A percentile compares a stretch with the other conserved stretches of the same genome.
phyloP scores from a whole-genome alignment of 331 rosid species.

The Prunus yedoensis region DNA sequence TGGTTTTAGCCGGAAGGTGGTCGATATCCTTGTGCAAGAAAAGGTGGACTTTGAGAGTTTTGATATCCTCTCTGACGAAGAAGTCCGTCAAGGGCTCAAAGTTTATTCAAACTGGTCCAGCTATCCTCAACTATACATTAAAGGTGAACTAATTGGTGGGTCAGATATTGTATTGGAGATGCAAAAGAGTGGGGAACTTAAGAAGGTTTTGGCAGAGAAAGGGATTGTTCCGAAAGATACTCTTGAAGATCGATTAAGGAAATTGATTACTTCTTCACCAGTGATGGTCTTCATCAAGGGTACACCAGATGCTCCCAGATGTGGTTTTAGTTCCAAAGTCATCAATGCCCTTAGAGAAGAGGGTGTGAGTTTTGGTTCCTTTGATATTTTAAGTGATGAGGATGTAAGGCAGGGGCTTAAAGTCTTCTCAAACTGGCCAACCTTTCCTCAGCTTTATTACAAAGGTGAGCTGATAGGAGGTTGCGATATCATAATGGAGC shows the following conservation, averaged over 20 bases:
- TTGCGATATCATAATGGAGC: constrained; percentile 83
- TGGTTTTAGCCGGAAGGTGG: constrained; percentile 91
- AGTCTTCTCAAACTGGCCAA: constrained; percentile 90
- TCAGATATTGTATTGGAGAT: constrained; percentile 91
- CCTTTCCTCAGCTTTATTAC: constrained; percentile 90
- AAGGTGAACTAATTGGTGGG: constrained; percentile 85
- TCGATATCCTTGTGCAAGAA: constrained; percentile 82
- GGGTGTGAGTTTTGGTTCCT: constrained; percentile 69
- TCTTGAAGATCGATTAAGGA: constrained; percentile 69
- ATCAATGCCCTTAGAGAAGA: constrained; percentile 65
- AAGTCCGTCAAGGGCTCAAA: constrained; percentile 93
- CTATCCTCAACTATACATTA: constrained; percentile 82
- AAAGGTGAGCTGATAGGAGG: constrained; percentile 91
- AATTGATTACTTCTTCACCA: constrained; percentile 58
- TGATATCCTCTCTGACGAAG: constrained; percentile 83
- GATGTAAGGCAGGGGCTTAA: constrained; percentile 90
- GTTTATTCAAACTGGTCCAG: constrained; percentile 96
- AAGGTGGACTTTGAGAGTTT: constrained; percentile 67
- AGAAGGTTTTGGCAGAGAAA: constrained; percentile 58
- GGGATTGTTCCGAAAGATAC: constrained; percentile 49
- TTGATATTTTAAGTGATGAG: constrained; percentile 74
- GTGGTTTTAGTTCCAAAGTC: constrained; percentile 93
- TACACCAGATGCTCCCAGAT: constrained; percentile 76
- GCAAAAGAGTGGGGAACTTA: constrained; percentile 91
- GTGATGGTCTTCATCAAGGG: constrained; percentile 98